Evolutionary conservation across 148 eudicot genomes (phyloP).

Genomic region (Cornus suecica): DNA sequence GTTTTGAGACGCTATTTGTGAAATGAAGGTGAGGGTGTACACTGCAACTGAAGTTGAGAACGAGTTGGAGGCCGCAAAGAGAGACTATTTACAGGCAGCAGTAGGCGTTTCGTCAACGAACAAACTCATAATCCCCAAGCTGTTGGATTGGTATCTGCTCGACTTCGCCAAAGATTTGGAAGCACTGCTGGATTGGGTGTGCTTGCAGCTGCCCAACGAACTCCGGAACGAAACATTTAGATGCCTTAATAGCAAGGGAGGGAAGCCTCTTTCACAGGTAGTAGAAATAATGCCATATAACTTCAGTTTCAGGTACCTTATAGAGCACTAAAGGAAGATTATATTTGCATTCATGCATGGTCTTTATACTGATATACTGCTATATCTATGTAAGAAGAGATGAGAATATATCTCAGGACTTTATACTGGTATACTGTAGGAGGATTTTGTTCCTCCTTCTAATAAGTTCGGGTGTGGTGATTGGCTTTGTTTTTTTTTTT

Average conservation of each 20-base stretch:
- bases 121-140: conserved; percentile 66
- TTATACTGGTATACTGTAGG: no score
- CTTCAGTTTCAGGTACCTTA: conserved; percentile 86
- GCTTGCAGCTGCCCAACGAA: conserved; percentile 72
- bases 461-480: no score
- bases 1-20: conserved; percentile 8
- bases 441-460: no score
- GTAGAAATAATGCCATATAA: conserved; percentile 66
- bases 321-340: conserved; percentile 31
- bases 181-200: conserved; percentile 81
- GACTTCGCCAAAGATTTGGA: conserved; percentile 85
- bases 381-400: no score
- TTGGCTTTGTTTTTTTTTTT: no score
- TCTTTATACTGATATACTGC: no score
- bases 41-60: conserved; percentile 75
- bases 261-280: conserved; percentile 39
- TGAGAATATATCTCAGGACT: no score
- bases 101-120: conserved; percentile 54
- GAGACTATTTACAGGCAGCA: conserved; percentile 78
- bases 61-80: conserved; percentile 76
- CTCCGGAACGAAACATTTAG: conserved; percentile 43
- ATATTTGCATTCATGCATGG: background rate
- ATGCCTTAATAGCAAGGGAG: conserved; percentile 41
- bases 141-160: conserved; percentile 76
- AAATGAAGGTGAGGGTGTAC: conserved; percentile 73